phyloP scores from a whole-genome alignment of 1,139 yeast species.

The Suhomyces guaymorum region DNA sequence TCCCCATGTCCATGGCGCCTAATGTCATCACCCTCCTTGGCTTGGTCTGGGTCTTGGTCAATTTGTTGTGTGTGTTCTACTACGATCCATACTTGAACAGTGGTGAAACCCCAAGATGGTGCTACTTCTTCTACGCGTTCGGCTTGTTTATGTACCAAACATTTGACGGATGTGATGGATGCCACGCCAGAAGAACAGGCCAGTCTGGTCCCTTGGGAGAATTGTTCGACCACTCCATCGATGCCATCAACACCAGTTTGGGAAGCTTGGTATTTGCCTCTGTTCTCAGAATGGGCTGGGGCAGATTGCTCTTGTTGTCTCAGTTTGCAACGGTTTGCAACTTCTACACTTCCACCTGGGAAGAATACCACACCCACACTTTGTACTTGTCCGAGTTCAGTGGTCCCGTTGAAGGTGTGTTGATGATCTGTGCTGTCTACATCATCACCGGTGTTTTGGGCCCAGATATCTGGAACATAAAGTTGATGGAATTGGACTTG shows the following conservation, averaged over 20 bases:
- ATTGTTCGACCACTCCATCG: conserved; percentile 89
- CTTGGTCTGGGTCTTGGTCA: conserved; percentile 63
- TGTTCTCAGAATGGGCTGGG: conserved; percentile 70
- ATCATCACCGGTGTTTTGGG: conserved; percentile 68
- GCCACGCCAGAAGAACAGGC: conserved; percentile 90
- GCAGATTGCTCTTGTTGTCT: conserved; percentile 58
- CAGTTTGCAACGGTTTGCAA: conserved; percentile 80
- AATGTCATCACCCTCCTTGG: conserved; percentile 84
- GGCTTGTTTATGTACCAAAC: conserved; percentile 92
- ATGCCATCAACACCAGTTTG: conserved; percentile 85
- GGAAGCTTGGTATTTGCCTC: conserved; percentile 74
- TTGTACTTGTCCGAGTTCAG: conserved; percentile 76
- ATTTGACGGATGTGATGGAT: conserved; percentile 95
- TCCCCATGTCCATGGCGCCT: conserved; percentile 88
- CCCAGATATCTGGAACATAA: conserved; percentile 62
- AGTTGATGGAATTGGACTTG: conserved; percentile 36
- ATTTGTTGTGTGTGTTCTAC: conserved; percentile 65
- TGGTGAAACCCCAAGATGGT: conserved; percentile 71
- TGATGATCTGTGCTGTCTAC: conserved; percentile 59
- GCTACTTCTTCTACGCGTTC: conserved; percentile 75
- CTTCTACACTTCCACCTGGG: conserved; percentile 93
- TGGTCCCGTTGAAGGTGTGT: conserved; percentile 94
- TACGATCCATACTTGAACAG: conserved; percentile 67
- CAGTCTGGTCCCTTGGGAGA: conserved; percentile 96
- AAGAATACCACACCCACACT: conserved; percentile 88